Conservation (phyloP, 164 flowering plant species). For the Amborella trichopoda region DNA sequence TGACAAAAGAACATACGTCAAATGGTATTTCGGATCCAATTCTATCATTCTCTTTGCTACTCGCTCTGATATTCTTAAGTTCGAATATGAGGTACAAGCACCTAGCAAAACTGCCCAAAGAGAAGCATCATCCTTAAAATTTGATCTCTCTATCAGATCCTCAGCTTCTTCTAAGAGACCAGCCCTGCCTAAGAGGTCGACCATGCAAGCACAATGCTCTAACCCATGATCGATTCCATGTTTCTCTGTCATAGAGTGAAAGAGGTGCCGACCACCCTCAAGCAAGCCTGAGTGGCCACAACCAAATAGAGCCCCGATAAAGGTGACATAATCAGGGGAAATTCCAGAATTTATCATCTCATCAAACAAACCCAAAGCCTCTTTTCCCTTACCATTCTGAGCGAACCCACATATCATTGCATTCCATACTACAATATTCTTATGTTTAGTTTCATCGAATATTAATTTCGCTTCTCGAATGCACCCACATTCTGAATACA, state of each 20-base stretch:
- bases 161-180: constrained; percentile 85
- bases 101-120: constrained; percentile 81
- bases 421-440: constrained; percentile 78
- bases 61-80: constrained; percentile 48
- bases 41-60: constrained; percentile 70
- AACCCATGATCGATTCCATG: constrained; percentile 45
- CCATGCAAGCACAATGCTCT: constrained; percentile 80
- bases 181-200: constrained; percentile 79
- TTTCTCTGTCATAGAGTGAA: constrained; percentile 33
- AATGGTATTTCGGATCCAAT: constrained; percentile 47
- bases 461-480: constrained; percentile 42
- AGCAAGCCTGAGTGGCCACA: constrained; percentile 81
- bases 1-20: constrained; percentile 65
- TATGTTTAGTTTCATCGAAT: constrained; percentile 29
- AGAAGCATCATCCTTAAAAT: constrained; percentile 31
- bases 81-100: constrained; percentile 46
- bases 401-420: constrained; percentile 79
- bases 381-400: constrained; percentile 65
- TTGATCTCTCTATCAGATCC: constrained; percentile 31
- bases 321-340: constrained; percentile 60
- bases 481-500: constrained; percentile 79
- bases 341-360: constrained; percentile 45
- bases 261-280: constrained; percentile 48
- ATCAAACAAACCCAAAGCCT: constrained; percentile 42
- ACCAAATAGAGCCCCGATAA: constrained; percentile 70